phyloP scores from a whole-genome alignment of 2,329 filamentous ascomycete species.

The Amauroascus verrucosus region DNA sequence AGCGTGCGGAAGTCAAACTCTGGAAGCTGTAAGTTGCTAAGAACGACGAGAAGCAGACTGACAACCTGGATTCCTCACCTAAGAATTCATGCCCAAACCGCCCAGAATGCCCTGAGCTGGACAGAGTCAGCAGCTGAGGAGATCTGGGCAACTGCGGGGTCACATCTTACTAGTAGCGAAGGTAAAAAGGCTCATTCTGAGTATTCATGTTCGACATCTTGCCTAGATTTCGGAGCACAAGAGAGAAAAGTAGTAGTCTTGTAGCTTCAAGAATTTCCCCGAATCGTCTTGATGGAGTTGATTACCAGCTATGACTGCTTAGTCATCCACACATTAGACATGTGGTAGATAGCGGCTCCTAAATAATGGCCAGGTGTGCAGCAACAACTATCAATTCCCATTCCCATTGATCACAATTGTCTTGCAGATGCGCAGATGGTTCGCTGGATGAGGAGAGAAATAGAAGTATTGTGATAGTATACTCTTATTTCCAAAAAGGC shows the following conservation, averaged over 20 bases:
- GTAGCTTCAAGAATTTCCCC: too few species aligned
- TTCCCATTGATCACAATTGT: slow-evolving; percentile 19
- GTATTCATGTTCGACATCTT: slow-evolving; percentile 22
- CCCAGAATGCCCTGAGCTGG: slow-evolving; percentile 90
- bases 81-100: slow-evolving; percentile 97
- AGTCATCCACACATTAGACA: slow-evolving; percentile 35
- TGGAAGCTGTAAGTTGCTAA: slow-evolving; percentile 31
- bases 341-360: not conserved
- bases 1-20: slow-evolving; percentile 95
- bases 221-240: not conserved
- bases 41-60: not conserved
- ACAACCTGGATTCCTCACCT: slow-evolving; percentile 45
- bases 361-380: slow-evolving; percentile 11
- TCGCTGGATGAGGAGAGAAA: slow-evolving; percentile 29
- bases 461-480: slow-evolving; percentile 22
- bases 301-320: slow-evolving; percentile 27
- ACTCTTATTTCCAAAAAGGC: slow-evolving; percentile 19
- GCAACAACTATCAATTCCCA: slow-evolving; percentile 2
- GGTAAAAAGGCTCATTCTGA: slow-evolving; percentile 75
- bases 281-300: too few species aligned
- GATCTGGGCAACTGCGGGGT: slow-evolving; percentile 25
- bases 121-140: slow-evolving; percentile 33
- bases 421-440: slow-evolving; percentile 29
- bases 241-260: not conserved
- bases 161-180: slow-evolving; percentile 81